phyloP scores from a whole-genome alignment of 75 land plant genomes.

The Pinus tabuliformis region DNA sequence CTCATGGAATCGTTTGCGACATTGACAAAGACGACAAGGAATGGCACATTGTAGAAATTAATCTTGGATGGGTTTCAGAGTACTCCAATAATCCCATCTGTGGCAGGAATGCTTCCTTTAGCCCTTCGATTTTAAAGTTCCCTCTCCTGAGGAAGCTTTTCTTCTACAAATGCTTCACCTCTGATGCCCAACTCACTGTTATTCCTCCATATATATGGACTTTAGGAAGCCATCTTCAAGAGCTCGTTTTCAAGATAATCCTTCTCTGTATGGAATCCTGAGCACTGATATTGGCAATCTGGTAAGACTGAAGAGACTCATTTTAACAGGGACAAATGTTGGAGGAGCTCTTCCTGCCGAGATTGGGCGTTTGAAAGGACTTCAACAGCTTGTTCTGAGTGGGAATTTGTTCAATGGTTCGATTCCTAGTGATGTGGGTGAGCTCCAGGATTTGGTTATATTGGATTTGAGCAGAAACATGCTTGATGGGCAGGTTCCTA shows the following conservation, averaged over 20 bases:
- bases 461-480: conserved; percentile 57
- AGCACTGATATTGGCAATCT: conserved; percentile 14
- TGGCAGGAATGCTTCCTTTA: conserved; percentile 27
- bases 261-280: conserved; percentile 27
- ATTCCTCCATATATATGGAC: conserved; percentile 12
- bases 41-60: conserved; percentile 27
- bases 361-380: conserved; percentile 28
- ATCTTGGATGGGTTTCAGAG: conserved; percentile 61
- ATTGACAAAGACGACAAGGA: conserved; percentile 16
- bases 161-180: conserved; percentile 66
- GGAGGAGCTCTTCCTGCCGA: conserved; percentile 33
- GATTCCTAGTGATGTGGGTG: conserved; percentile 21
- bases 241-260: conserved; percentile 55
- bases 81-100: conserved; percentile 66
- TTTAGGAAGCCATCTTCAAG: conserved; percentile 23
- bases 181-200: neutral
- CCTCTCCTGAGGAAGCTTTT: conserved; percentile 55
- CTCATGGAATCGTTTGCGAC: conserved; percentile 74
- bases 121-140: conserved; percentile 30
- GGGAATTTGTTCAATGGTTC: conserved; percentile 33
- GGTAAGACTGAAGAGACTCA: conserved; percentile 26
- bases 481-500: conserved; percentile 52
- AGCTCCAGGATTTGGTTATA: conserved; percentile 28
- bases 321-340: conserved; percentile 32
- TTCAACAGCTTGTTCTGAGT: conserved; percentile 31